A percentile compares a stretch with the other conserved stretches of the same genome.
These are phyloP conservation scores for Colletotrichum chlorophyti DNA, from an alignment of 2,329 filamentous ascomycete species.

Conservation along the genomic window DNA sequence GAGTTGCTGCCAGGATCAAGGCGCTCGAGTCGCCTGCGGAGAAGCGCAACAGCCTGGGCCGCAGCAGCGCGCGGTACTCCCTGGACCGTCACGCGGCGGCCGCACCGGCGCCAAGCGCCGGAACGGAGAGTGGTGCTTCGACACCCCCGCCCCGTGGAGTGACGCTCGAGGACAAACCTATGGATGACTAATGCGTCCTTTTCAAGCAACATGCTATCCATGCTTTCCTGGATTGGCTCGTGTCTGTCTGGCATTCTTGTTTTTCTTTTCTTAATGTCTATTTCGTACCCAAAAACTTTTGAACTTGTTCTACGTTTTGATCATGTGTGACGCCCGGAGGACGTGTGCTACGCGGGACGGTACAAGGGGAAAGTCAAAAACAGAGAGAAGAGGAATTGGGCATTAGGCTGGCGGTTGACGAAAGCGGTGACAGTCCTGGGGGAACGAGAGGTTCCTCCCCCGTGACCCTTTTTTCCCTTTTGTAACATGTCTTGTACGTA, in stretches of 20 bases:
- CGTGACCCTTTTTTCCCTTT: conserved; percentile 24
- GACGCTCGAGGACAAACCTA: conserved; percentile 59
- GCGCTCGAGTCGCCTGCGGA: conserved; percentile 47
- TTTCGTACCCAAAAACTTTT: conserved; percentile 6
- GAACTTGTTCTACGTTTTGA: background rate
- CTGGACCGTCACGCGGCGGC: conserved; percentile 57
- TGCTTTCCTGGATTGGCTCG: background rate
- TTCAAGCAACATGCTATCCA: background rate
- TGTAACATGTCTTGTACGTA: conserved; percentile 29
- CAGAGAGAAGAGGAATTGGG: conserved; percentile 5
- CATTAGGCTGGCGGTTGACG: conserved; percentile 13
- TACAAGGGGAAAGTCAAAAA: conserved; percentile 9
- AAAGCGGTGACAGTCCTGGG: no score
- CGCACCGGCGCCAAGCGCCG: conserved; percentile 33
- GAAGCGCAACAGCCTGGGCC: conserved; percentile 70
- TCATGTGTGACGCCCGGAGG: conserved; percentile 24
- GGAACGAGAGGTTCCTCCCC: no score
- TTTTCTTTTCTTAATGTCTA: conserved; percentile 27
- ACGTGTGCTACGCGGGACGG: background rate
- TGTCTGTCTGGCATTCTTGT: background rate
- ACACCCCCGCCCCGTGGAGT: conserved; percentile 47
- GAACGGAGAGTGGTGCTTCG: conserved; percentile 31
- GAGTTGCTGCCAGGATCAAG: conserved; percentile 24
- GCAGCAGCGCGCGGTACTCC: conserved; percentile 58
- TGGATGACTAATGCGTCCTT: conserved; percentile 51